Evolutionary conservation across 306 rosid genomes (phyloP).

Genomic region (Ziziphus jujuba): DNA sequence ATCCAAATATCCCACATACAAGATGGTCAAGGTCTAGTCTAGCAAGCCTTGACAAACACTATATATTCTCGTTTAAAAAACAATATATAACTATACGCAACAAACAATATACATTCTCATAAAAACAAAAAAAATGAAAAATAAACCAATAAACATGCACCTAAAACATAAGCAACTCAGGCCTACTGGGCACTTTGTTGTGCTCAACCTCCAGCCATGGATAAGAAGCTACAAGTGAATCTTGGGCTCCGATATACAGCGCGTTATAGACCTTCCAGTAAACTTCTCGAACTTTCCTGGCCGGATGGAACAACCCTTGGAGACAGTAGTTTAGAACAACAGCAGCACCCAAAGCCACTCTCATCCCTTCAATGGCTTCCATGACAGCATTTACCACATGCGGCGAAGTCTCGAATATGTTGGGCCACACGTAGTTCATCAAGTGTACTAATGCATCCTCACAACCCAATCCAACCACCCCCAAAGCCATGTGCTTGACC

Average conservation of each 20-base stretch:
- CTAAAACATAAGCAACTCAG: conserved; percentile 64
- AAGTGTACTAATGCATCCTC: conserved; percentile 86
- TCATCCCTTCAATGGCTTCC: conserved; percentile 99
- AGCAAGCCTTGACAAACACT: too few species aligned
- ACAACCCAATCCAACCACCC: conserved; percentile 97
- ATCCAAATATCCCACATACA: too few species aligned
- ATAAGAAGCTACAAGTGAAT: conserved; percentile 72
- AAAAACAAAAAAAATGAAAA: too few species aligned
- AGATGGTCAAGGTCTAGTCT: too few species aligned
- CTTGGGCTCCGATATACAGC: conserved; percentile 71
- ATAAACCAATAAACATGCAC: not conserved
- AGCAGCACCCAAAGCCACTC: conserved; percentile 94
- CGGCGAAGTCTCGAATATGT: conserved; percentile 93
- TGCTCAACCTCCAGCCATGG: conserved; percentile 68
- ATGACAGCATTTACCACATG: conserved; percentile 93
- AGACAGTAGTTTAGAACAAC: conserved; percentile 77
- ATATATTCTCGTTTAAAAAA: too few species aligned
- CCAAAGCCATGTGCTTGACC: conserved; percentile 96
- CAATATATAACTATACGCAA: too few species aligned
- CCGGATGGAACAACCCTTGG: conserved; percentile 77
- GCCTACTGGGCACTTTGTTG: conserved; percentile 50
- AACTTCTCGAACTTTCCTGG: conserved; percentile 76
- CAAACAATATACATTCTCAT: too few species aligned
- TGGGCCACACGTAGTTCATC: conserved; percentile 94
- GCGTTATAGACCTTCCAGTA: conserved; percentile 80